Base-by-base conservation (phyloP, 306 rosid genomes). In the Oxytropis ochrocephala region DNA sequence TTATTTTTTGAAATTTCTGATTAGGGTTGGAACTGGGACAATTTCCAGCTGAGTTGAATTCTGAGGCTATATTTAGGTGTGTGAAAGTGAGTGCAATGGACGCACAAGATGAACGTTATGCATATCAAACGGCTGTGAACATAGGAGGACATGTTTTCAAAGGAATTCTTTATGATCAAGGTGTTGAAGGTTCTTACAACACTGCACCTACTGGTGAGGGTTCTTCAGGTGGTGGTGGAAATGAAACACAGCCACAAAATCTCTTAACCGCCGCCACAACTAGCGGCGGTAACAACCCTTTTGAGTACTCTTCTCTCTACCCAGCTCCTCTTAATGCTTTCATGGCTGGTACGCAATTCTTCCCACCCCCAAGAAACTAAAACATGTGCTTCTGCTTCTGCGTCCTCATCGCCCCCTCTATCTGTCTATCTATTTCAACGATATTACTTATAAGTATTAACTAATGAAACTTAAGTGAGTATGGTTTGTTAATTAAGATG, bases 311-410 rank as follows among this genome's bases (percentile, higher is more conserved):
- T 48, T 79, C 92, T 1, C 73, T 95, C 43, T 95, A 87, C 70
- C 89, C 96, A 6, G 65, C 97, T 70, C 89, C 97, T 0, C 69
- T 95, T 44, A 95, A 87, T 53, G 95, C 97, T 16, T 95, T 87
- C 84, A 79, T 91, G 92, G 92, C 99, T 74, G 99, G 99, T 91
- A 95, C 97, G 97, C 99, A 89, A 78, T 87, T 87, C 88, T 95
- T 87, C 89, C 99, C 96, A 75, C 92, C 91, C 43, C 91, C 97
- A 52, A 84, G 99, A 83, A 83, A 93, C 76, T 93, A 83, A 58
- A 42, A 56, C 29, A 24, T 2, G 3, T 24, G 2, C 29, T 24
- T 24, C 29, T 24, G 29, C 3, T 3, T 2, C 3, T 24, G 3
- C 2, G 29, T 24, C 38, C n/a, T n/a, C n/a, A n/a, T n/a, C n/a